Evolutionary conservation across 345 rosid genomes (phyloP), one percentile per base, ranked within the genome.

Genomic region (Jatropha curcas): DNA sequence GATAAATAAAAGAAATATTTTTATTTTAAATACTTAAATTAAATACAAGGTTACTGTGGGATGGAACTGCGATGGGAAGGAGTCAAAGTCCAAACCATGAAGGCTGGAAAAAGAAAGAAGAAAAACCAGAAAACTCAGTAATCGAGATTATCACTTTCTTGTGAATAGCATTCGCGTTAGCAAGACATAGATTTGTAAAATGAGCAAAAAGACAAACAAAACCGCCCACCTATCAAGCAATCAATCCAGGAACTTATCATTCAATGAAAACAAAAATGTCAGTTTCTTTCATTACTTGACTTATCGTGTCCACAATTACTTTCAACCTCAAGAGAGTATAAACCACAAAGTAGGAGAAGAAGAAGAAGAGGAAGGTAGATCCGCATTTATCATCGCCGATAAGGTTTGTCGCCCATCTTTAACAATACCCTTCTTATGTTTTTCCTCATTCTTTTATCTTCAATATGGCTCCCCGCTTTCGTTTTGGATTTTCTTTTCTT

Each of bases 201-300:
- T 63, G 67, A 63, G 14, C 46, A 2, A 27, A 39, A 19, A 37
- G 11, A n/a, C 67, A 39, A 24, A 39, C 67, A 63, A 63, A 63
- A 2, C 25, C 8, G 1, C 51, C 8, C 27, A 20, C 30, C 24
- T 37, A 34, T 61, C 65, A 37, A 10, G 45, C 13, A 41, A 41
- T 41, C 45, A 41, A 41, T 41, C 45, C 12, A 8, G 11, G 13
- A 41, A 41, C 11, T 13, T 9, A 13, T 39, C 51, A 12, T 43
- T 12, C 24, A 25, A 64, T 24, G 12, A 37, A 59, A 14, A 46
- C 14, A 19, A 35, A 31, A 10, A 61, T 35, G 27, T 35, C 27
- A 35, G 24, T 37, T 61, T 61, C 28, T 9, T 61, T 7, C 1
- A 65, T 27, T 5, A 6, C 45, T 65, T 65, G 20, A 25, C 51